Evolutionary conservation across 2,329 filamentous ascomycete genomes (phyloP), one percentile per base, ranked within the genome.

Genomic region (Furcasterigmium sp.): DNA sequence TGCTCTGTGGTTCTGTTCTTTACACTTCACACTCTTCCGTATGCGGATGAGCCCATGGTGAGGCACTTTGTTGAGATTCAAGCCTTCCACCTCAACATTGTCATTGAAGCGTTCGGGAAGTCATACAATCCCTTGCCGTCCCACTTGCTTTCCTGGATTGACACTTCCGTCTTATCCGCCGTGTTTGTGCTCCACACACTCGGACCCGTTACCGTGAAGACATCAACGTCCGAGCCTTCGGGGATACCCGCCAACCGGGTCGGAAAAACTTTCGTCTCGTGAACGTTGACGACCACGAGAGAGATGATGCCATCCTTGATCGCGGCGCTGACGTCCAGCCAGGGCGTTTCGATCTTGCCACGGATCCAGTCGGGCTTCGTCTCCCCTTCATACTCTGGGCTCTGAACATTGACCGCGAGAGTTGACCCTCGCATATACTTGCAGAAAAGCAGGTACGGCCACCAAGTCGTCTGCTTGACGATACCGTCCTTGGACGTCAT

Each of bases 381-480:
- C 14, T 68, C 69, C 1, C 86, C 87, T 13, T 73, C 70, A 56
- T 90, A 91, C 25, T 76, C 73, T 2, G 71, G 72, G 38, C 73
- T 73, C 5, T 73, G 71, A 6, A 91, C 76, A 60, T 90, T 80
- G 3, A 80, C 68, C 3, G 77, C 80, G 3, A 91, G 61, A 0
- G 81, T 83, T 56, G 76, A 76, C 3, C 87, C 87, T 25, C 84
- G 79, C 86, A 91, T 91, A 60, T 61, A 64, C 55, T 57, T 59
- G 56, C 62, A 64, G 62, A 86, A 88, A 21, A 90, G 70, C 45
- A 82, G 70, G 38, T 88, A 67, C 7, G 85, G 82, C 80, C 82
- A 89, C 80, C 83, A 90, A 3, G 79, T 87, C 0, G 84, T 79
- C 66, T 90, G 85, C 65, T 82, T 83, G 39, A 81, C 60, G 37